A percentile compares a stretch with the other conserved stretches of the same genome.
Conservation (phyloP, 306 rosid species). For the Prunus campanulata region DNA sequence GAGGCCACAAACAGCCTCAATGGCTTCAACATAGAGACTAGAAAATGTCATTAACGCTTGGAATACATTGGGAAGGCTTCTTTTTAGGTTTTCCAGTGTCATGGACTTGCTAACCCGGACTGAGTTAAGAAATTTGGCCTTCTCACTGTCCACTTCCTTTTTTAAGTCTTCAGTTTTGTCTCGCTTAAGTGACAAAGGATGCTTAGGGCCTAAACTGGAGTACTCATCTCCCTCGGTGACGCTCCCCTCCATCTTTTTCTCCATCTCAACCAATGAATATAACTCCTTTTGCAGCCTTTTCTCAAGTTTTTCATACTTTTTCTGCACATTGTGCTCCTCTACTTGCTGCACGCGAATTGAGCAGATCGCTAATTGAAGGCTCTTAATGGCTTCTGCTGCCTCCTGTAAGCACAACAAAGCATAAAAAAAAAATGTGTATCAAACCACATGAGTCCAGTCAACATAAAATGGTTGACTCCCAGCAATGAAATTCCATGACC, state of each 20-base stretch:
- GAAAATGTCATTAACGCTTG: conserved; percentile 57
- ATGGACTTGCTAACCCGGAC: conserved; percentile 45
- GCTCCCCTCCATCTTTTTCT: conserved; percentile 36
- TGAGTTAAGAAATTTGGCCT: conserved; percentile 44
- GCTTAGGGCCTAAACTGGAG: conserved; percentile 48
- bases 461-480: neutral
- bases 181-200: conserved; percentile 57
- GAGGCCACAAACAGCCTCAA: conserved; percentile 42
- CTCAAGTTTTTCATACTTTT: conserved; percentile 55
- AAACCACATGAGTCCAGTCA: neutral
- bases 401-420: conserved; percentile 44
- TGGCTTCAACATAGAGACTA: conserved; percentile 48
- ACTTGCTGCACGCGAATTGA: conserved; percentile 51
- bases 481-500: neutral
- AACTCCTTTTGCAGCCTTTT: conserved; percentile 54
- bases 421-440: neutral
- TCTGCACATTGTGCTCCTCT: conserved; percentile 57
- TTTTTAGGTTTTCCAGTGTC: conserved; percentile 59
- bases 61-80: conserved; percentile 68
- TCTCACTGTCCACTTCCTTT: conserved; percentile 60
- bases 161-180: conserved; percentile 57
- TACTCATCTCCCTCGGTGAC: conserved; percentile 27
- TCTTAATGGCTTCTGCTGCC: conserved; percentile 65
- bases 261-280: conserved; percentile 43
- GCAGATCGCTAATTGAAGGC: conserved; percentile 49